These are phyloP conservation scores for Balansia obtecta DNA, from an alignment of 2,329 filamentous ascomycete species.

Conservation along the genomic window DNA sequence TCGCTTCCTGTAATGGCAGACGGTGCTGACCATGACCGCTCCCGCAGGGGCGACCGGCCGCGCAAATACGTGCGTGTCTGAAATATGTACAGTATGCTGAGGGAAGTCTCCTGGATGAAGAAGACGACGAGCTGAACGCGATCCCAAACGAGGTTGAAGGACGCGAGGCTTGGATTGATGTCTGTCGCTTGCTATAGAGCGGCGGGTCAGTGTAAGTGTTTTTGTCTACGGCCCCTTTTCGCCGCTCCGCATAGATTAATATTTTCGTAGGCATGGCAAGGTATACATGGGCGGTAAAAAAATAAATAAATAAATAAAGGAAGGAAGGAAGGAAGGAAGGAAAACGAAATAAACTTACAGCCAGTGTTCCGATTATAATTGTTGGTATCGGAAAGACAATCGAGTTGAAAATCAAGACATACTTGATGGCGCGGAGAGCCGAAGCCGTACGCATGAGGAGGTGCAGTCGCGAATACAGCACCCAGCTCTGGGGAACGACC, in stretches of 20 bases:
- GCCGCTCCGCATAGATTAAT: too few species aligned
- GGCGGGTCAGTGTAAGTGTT: not conserved
- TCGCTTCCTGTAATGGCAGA: conserved; percentile 24
- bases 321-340: too few species aligned
- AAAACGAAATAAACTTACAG: conserved; percentile 19
- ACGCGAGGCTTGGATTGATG: conserved; percentile 12
- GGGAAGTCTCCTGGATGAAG: conserved; percentile 37
- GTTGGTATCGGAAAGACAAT: conserved; percentile 41
- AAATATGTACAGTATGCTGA: conserved; percentile 37
- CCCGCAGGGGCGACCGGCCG: conserved; percentile 5
- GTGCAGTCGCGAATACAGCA: conserved; percentile 49
- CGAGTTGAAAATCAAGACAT: conserved; percentile 42
- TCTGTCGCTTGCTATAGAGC: conserved; percentile 15
- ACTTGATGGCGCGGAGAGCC: conserved; percentile 34
- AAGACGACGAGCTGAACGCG: conserved; percentile 41
- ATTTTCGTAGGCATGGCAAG: not conserved
- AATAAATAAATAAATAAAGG: too few species aligned
- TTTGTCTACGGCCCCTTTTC: not conserved
- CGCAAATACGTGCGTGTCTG: conserved; percentile 10
- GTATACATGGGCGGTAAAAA: not conserved
- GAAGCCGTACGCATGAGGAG: conserved; percentile 38
- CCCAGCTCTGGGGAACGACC: conserved; percentile 45
- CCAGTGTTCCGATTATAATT: conserved; percentile 38
- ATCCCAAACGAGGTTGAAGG: conserved; percentile 29
- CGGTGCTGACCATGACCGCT: conserved; percentile 26